Evolutionary conservation across 371 early-diverging fungal genomes (phyloP).

Genomic region (Mortierella sp.): DNA sequence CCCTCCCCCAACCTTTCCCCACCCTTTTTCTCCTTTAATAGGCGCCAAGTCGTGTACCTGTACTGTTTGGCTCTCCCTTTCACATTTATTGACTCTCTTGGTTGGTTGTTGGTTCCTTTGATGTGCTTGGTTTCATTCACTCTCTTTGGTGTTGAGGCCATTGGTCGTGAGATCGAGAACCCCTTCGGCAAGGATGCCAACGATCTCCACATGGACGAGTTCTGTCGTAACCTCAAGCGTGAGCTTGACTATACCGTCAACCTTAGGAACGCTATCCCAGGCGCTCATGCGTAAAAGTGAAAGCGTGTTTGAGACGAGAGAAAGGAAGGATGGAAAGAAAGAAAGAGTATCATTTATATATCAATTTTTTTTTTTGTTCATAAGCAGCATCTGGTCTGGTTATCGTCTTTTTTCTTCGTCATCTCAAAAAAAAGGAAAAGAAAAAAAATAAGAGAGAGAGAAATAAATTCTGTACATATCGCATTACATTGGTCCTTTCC

Average conservation of each 20-base stretch:
- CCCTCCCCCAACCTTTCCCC: background rate
- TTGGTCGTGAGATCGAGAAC: slow-evolving; percentile 77
- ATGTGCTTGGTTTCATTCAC: slow-evolving; percentile 73
- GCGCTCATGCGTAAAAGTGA: slow-evolving; percentile 15
- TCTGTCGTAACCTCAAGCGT: slow-evolving; percentile 48
- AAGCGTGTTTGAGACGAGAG: background rate
- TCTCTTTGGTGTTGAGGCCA: slow-evolving; percentile 74
- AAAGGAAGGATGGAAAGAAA: too few relatives aligned
- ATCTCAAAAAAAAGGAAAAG: too few relatives aligned
- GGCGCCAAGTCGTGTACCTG: slow-evolving; percentile 69
- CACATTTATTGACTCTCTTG: slow-evolving; percentile 55
- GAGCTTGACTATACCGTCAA: slow-evolving; percentile 46
- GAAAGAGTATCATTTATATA: too few relatives aligned
- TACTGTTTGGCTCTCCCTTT: slow-evolving; percentile 75
- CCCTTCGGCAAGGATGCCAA: slow-evolving; percentile 80
- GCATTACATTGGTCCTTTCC: too few relatives aligned
- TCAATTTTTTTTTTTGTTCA: too few relatives aligned
- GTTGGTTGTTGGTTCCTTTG: slow-evolving; percentile 59
- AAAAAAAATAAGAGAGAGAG: too few relatives aligned
- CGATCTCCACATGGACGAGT: slow-evolving; percentile 61
- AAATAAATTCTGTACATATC: too few relatives aligned
- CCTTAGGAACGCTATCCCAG: slow-evolving; percentile 39
- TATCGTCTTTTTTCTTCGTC: too few relatives aligned
- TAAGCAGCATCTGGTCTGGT: too few relatives aligned
- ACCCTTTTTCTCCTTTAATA: background rate